Evolutionary conservation across 1,284 basidiomycete species (phyloP).

Genomic region (Sparassis latifolia): DNA sequence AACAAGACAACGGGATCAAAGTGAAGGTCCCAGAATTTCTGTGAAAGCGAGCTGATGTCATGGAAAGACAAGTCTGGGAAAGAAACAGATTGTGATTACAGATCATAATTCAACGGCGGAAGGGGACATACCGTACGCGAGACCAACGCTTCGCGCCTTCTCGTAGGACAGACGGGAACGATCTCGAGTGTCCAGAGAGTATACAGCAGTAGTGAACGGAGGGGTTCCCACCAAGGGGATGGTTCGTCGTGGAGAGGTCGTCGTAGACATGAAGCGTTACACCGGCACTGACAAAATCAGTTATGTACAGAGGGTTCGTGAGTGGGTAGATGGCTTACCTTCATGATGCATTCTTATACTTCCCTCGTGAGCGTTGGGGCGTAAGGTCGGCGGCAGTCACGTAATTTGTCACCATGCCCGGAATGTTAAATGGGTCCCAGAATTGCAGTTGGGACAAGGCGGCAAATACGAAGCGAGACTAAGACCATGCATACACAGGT

Average conservation of each 20-base stretch:
- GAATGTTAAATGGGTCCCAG: too few relatives aligned
- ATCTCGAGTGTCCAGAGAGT: slow-evolving; percentile 11
- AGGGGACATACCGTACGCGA: background rate
- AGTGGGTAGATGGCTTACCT: too few relatives aligned
- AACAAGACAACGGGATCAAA: slow-evolving; percentile 29
- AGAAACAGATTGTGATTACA: background rate
- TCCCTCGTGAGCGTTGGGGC: too few relatives aligned
- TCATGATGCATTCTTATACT: too few relatives aligned
- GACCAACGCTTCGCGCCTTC: background rate
- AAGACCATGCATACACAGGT: too few relatives aligned
- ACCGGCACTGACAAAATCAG: too few relatives aligned
- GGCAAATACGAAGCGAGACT: too few relatives aligned
- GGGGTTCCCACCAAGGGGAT: slow-evolving; percentile 10
- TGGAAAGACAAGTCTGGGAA: slow-evolving; percentile 26
- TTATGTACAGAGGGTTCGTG: too few relatives aligned
- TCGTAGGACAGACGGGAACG: slow-evolving; percentile 12
- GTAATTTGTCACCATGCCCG: too few relatives aligned
- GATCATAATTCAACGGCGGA: too few relatives aligned
- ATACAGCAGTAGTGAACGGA: slow-evolving; percentile 8
- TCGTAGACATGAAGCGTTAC: background rate
- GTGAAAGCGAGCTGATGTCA: slow-evolving; percentile 27
- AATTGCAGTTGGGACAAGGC: too few relatives aligned
- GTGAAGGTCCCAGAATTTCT: slow-evolving; percentile 36
- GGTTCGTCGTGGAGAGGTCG: slow-evolving; percentile 13
- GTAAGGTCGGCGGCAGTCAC: too few relatives aligned